Percentiles rank a stretch among this genome's conserved stretches.
phyloP scores from a whole-genome alignment of 75 land plant species.

The Cryptomeria japonica region DNA sequence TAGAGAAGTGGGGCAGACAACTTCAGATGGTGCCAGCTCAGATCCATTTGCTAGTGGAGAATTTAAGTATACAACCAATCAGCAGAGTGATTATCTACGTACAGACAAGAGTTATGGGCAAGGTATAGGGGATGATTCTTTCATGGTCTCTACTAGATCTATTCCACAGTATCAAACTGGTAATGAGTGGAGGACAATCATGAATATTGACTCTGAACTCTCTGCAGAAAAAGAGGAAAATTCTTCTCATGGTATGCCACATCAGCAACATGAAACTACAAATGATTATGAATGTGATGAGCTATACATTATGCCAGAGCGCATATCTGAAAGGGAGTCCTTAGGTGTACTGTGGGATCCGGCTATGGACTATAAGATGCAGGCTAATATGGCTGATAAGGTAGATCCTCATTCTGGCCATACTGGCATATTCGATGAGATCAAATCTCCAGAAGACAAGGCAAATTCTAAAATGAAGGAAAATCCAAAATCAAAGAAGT shows the following conservation, averaged over 20 bases:
- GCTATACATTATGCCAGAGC: slow-evolving; percentile 61
- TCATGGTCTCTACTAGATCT: slow-evolving; percentile 57
- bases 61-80: slow-evolving; percentile 16
- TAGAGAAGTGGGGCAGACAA: slow-evolving; percentile 23
- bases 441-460: slow-evolving; percentile 19
- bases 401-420: background rate
- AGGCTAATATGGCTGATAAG: slow-evolving; percentile 29
- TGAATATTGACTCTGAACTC: slow-evolving; percentile 59
- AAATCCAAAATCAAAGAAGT: slow-evolving; percentile 40
- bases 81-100: slow-evolving; percentile 2
- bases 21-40: slow-evolving; percentile 9
- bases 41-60: slow-evolving; percentile 38
- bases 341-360: slow-evolving; percentile 48
- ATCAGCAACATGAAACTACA: background rate
- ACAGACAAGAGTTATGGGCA: slow-evolving; percentile 18
- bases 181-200: slow-evolving; percentile 30
- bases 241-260: background rate
- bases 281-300: slow-evolving; percentile 60
- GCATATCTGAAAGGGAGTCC: slow-evolving; percentile 36
- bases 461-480: slow-evolving; percentile 42
- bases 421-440: slow-evolving; percentile 18
- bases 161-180: slow-evolving; percentile 22
- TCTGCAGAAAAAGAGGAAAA: slow-evolving; percentile 30
- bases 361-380: slow-evolving; percentile 71
- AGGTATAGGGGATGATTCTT: slow-evolving; percentile 56